phyloP scores from a whole-genome alignment of 495 filamentous ascomycete species.

The Hypoxylon cercidicola region DNA sequence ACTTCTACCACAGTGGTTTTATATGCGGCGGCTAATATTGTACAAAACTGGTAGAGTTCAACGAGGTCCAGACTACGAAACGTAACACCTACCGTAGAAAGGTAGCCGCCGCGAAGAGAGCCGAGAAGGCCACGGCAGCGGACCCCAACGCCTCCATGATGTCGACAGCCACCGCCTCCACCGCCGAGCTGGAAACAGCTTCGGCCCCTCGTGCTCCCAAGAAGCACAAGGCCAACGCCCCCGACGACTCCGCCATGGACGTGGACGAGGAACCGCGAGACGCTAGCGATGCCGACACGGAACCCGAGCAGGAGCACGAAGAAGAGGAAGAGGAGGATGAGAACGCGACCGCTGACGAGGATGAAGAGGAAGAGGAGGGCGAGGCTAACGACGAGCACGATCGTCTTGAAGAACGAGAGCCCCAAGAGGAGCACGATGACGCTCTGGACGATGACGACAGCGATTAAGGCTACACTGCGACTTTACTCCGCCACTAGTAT shows the following conservation, averaged over 20 bases:
- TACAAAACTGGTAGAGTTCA: slow-evolving; percentile 57
- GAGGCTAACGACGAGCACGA: slow-evolving; percentile 54
- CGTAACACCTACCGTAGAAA: slow-evolving; percentile 62
- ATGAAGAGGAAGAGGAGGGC: slow-evolving; percentile 58
- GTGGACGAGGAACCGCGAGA: slow-evolving; percentile 51
- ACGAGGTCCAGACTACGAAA: slow-evolving; percentile 62
- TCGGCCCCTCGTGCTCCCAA: slow-evolving; percentile 46
- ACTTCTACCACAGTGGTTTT: neutral
- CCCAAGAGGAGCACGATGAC: slow-evolving; percentile 68
- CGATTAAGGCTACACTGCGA: slow-evolving; percentile 49
- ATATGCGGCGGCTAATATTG: slow-evolving; percentile 15
- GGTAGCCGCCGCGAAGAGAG: slow-evolving; percentile 56
- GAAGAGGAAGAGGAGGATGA: slow-evolving; percentile 67
- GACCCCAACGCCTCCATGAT: slow-evolving; percentile 51
- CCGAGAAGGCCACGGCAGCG: slow-evolving; percentile 14
- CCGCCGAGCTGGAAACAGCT: slow-evolving; percentile 21
- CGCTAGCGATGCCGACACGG: slow-evolving; percentile 61
- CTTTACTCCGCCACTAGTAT: neutral
- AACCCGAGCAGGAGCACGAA: slow-evolving; percentile 62
- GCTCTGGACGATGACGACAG: slow-evolving; percentile 71
- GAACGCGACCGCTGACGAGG: slow-evolving; percentile 57
- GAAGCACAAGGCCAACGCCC: slow-evolving; percentile 51
- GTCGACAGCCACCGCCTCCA: slow-evolving; percentile 30
- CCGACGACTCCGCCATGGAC: slow-evolving; percentile 48
- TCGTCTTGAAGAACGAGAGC: slow-evolving; percentile 55